phyloP scores from a whole-genome alignment of 1,139 yeast species.

The Protomyces pachydermus region DNA sequence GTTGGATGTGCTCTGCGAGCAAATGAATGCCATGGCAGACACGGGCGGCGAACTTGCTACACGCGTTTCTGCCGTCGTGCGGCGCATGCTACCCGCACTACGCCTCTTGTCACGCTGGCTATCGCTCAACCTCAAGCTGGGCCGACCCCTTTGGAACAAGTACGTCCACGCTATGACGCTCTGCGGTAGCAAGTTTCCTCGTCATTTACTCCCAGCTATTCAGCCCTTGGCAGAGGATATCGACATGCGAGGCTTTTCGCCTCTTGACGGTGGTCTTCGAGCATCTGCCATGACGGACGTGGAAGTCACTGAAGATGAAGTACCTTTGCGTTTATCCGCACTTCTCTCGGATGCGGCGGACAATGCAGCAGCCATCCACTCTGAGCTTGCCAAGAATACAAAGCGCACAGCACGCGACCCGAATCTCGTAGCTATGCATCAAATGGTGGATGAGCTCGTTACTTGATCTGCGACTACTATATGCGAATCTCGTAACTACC shows the following conservation, averaged over 20 bases:
- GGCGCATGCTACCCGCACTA: slow-evolving; percentile 29
- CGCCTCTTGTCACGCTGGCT: slow-evolving; percentile 31
- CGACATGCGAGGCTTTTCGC: slow-evolving; percentile 31
- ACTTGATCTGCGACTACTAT: slow-evolving; percentile 35
- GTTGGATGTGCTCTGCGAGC: slow-evolving; percentile 10
- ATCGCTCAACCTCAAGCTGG: neutral
- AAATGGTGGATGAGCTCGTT: neutral
- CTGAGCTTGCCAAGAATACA: neutral
- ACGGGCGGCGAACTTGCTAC: slow-evolving; percentile 3
- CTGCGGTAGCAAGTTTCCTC: slow-evolving; percentile 21
- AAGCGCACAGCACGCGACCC: neutral
- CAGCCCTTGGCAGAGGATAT: slow-evolving; percentile 32
- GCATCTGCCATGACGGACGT: slow-evolving; percentile 16
- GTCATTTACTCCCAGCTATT: slow-evolving; percentile 9
- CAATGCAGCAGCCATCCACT: neutral
- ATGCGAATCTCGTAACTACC: slow-evolving; percentile 78
- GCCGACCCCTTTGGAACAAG: slow-evolving; percentile 27
- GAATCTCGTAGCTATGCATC: neutral
- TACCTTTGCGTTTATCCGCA: slow-evolving; percentile 28
- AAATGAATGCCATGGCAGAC: neutral
- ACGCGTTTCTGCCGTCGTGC: slow-evolving; percentile 22
- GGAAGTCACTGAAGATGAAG: slow-evolving; percentile 26
- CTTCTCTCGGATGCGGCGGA: slow-evolving; percentile 30
- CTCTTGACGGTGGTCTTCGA: slow-evolving; percentile 27
- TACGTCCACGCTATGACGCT: slow-evolving; percentile 28